These are phyloP conservation scores for Cardamine resedifolia DNA, from an alignment of 345 rosid species.

Conservation along the genomic window DNA sequence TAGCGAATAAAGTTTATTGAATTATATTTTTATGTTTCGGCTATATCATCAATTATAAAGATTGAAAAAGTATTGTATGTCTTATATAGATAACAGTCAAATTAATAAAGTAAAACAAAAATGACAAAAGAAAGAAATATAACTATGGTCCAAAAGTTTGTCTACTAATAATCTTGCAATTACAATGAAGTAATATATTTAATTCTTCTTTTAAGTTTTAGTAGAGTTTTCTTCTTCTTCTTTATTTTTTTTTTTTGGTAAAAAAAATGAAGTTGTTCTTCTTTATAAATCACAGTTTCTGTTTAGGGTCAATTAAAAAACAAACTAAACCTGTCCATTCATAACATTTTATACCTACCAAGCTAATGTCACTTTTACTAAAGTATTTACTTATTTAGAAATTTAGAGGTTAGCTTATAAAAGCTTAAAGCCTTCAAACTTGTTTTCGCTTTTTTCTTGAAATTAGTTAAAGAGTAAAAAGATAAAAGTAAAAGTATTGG, in stretches of 20 bases:
- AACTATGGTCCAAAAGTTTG: background rate
- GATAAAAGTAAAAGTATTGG: conserved; percentile 25
- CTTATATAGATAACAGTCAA: too few species aligned
- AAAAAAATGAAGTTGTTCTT: too few species aligned
- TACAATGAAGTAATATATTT: too few species aligned
- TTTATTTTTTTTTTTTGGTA: too few species aligned
- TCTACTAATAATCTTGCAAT: too few species aligned
- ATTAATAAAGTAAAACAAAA: background rate
- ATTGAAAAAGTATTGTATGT: background rate
- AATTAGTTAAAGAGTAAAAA: conserved; percentile 27
- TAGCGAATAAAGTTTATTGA: too few species aligned
- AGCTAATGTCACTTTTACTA: background rate
- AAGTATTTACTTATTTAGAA: background rate
- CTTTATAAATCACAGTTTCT: background rate
- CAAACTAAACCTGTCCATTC: background rate
- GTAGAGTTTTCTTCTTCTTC: background rate
- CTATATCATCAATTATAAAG: too few species aligned
- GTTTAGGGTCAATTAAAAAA: background rate
- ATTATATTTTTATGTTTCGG: too few species aligned
- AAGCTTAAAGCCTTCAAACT: conserved; percentile 10
- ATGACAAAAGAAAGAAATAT: background rate
- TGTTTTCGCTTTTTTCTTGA: background rate
- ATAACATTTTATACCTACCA: conserved; percentile 21
- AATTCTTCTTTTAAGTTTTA: background rate
- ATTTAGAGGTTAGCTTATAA: background rate